Conservation (phyloP, 331 rosid genomes). For the Acacia pycnantha region DNA sequence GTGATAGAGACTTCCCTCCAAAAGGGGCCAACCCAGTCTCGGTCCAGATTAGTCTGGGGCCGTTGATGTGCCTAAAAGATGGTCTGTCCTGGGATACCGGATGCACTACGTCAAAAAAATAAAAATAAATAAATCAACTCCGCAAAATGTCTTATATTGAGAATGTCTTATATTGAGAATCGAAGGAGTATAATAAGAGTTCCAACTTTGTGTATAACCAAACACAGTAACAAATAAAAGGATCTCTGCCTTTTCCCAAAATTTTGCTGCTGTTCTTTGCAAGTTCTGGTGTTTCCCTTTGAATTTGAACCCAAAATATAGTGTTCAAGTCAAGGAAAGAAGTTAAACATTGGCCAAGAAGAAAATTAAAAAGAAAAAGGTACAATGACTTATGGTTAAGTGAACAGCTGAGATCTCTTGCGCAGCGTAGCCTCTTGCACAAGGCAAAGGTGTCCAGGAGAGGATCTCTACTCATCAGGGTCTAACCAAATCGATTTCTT, state of each 20-base stretch:
- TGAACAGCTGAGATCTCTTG: background rate
- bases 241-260: background rate
- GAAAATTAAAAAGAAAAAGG: background rate
- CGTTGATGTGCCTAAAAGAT: too few species aligned
- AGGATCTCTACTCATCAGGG: background rate
- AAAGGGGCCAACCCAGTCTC: too few species aligned
- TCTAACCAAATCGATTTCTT: background rate
- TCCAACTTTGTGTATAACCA: background rate
- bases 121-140: too few species aligned
- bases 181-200: background rate
- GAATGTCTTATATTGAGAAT: too few species aligned
- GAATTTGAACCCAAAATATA: background rate
- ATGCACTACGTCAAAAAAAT: too few species aligned
- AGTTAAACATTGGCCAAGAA: background rate
- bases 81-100: too few species aligned
- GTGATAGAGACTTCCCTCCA: too few species aligned
- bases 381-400: background rate
- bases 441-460: background rate
- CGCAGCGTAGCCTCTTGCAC: background rate
- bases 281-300: background rate
- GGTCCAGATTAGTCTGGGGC: too few species aligned
- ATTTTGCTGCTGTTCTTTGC: background rate
- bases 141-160: too few species aligned
- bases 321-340: background rate
- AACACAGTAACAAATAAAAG: background rate